Conservation (phyloP, 176 grass and related monocot species). For the Poa pratensis region DNA sequence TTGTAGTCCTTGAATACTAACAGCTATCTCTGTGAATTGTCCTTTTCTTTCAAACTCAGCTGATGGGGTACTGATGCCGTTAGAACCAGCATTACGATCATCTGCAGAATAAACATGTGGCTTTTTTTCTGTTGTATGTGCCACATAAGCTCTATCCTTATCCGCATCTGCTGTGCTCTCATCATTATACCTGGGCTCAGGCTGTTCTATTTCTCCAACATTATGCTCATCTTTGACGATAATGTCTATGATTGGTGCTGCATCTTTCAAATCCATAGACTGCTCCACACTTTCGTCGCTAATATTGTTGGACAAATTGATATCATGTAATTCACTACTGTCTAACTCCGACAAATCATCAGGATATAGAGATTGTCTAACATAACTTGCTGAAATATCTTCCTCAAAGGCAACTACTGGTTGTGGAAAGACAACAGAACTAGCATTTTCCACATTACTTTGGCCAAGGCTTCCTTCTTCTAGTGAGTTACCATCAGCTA, state of each 20-base stretch:
- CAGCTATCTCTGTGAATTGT: not conserved
- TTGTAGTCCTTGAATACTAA: constrained; percentile 26
- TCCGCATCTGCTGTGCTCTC: not conserved
- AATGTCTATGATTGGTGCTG: not conserved
- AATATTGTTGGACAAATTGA: not conserved
- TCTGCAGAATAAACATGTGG: not conserved
- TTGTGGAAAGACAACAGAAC: not conserved
- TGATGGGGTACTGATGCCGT: not conserved
- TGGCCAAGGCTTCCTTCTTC: constrained; percentile 22
- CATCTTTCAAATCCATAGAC: constrained; percentile 17
- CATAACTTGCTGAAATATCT: constrained; percentile 12
- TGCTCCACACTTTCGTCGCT: constrained; percentile 10
- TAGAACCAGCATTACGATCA: not conserved
- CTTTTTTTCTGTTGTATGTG: not conserved
- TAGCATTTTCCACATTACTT: not conserved
- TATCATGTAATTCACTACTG: not conserved
- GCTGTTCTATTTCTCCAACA: constrained; percentile 20
- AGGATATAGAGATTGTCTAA: not conserved
- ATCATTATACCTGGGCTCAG: not conserved
- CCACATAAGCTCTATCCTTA: not conserved
- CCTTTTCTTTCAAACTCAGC: constrained; percentile 27
- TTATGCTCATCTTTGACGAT: not conserved
- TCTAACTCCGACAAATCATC: not conserved
- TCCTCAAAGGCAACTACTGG: constrained; percentile 6
- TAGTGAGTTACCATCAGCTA: constrained; percentile 12